Evolutionary conservation across 371 early-diverging fungal genomes (phyloP), one percentile per base, ranked within the genome.

Genomic region (Actinomortierella ambigua): DNA sequence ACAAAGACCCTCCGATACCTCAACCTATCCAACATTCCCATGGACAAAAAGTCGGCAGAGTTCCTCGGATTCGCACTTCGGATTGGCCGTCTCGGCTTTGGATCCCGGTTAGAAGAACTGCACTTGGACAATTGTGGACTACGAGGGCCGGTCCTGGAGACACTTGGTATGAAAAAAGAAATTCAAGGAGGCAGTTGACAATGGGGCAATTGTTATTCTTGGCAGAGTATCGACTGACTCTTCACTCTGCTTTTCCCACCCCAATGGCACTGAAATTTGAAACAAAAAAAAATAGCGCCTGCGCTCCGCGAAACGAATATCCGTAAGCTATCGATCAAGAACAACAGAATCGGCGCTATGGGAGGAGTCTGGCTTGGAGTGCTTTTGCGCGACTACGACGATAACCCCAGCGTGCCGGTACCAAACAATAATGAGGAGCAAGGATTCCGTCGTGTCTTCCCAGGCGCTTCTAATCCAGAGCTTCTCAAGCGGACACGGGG

Each of bases 301-400:
- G 82, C 81, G 3, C 75, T 88, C 17, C 76, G 82, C 26, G 77
- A 81, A 56, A 82, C 87, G 5, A 65, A 64, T n/a, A 34, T 90
- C 41, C 69, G 68, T 8, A 55, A 69, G 27, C 67, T 90, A 1
- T 85, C 84, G 1, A 67, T 90, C 46, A 68, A 86, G 22, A 71
- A 82, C 49, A 85, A 86, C 65, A 78, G 77, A 17, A 81, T 88
- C 9, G 80, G 77, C 42, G 61, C 79, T 20, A 65, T 79, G 26
- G 82, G 82, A 27, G 84, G 87, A 22, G 56, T 85, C 4, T 84
- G 86, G 81, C 60, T 90, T 34, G 85, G 86, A 1, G 88, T 88
- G 11, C 78, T 90, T 82, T 59, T 90, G 42, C 77, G 85, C 8
- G 86, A 85, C 44, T 87, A 87, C 51, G 85, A 85, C 23, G 84